These are phyloP conservation scores for Rasamsonia emersonii DNA, from an alignment of 2,329 filamentous ascomycete species.

Conservation along the genomic window DNA sequence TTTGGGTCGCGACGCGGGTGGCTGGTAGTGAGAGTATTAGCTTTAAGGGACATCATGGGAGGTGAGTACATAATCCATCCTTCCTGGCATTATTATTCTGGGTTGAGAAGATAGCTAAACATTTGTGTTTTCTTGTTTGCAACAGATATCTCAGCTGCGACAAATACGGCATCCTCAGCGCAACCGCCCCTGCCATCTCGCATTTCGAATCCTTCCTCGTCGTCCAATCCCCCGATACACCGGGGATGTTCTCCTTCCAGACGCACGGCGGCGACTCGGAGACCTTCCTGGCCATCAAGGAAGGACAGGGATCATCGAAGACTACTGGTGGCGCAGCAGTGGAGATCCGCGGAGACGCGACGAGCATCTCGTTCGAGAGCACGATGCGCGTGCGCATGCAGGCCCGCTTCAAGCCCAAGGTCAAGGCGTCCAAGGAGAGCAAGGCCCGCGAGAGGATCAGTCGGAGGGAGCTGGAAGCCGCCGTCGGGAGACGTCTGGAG, in stretches of 20 bases:
- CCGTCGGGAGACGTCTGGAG: slow-evolving; percentile 64
- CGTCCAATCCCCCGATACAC: slow-evolving; percentile 54
- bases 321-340: slow-evolving; percentile 41
- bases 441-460: slow-evolving; percentile 80
- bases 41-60: slow-evolving; percentile 85
- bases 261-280: slow-evolving; percentile 49
- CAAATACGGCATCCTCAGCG: slow-evolving; percentile 68
- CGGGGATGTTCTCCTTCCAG: slow-evolving; percentile 66
- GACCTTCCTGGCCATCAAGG: slow-evolving; percentile 58
- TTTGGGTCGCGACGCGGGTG: slow-evolving; percentile 83
- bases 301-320: slow-evolving; percentile 26
- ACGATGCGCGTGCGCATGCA: slow-evolving; percentile 84
- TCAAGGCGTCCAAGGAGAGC: slow-evolving; percentile 72
- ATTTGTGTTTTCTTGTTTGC: slow-evolving; percentile 2
- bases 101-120: neutral
- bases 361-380: slow-evolving; percentile 58
- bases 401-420: slow-evolving; percentile 78
- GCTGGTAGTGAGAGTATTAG: slow-evolving; percentile 72
- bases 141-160: slow-evolving; percentile 75
- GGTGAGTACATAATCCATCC: slow-evolving; percentile 38
- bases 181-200: slow-evolving; percentile 71
- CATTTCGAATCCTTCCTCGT: slow-evolving; percentile 72
- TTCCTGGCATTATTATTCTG: neutral
- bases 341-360: slow-evolving; percentile 69
- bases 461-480: slow-evolving; percentile 72